phyloP scores from a whole-genome alignment of 345 rosid species.

The Erodium maritimum region DNA sequence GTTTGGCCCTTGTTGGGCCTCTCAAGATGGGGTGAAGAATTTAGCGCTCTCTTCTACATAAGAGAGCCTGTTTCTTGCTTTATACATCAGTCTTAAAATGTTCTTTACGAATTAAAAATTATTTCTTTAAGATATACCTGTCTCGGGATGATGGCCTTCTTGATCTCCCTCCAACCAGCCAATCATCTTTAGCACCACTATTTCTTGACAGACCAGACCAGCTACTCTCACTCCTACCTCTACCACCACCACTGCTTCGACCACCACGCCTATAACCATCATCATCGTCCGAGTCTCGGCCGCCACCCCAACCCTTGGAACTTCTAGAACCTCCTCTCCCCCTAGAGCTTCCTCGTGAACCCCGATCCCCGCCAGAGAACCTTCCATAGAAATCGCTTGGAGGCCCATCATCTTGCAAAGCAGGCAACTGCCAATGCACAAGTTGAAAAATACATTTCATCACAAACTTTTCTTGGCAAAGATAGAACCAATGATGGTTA shows the following conservation, averaged over 20 bases:
- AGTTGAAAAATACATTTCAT: not conserved
- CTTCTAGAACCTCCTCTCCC: conserved; percentile 43
- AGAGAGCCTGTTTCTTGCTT: too few relatives aligned
- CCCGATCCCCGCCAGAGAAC: conserved; percentile 56
- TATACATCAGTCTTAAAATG: too few relatives aligned
- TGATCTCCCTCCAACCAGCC: conserved; percentile 68
- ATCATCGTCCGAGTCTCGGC: conserved; percentile 38
- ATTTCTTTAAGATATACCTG: too few relatives aligned
- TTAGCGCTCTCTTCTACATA: too few relatives aligned
- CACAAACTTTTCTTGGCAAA: not conserved
- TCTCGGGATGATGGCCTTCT: conserved; percentile 35
- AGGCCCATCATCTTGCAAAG: conserved; percentile 91
- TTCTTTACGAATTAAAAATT: too few relatives aligned
- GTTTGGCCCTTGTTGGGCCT: too few relatives aligned
- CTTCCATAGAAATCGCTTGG: conserved; percentile 66
- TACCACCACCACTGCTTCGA: conserved; percentile 19
- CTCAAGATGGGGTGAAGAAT: too few relatives aligned
- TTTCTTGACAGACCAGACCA: conserved; percentile 46
- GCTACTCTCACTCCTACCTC: conserved; percentile 28
- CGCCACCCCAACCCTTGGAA: conserved; percentile 56
- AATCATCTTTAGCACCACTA: conserved; percentile 37
- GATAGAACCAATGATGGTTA: not conserved
- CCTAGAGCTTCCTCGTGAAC: conserved; percentile 41
- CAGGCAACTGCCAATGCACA: conserved; percentile 86
- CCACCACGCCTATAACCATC: conserved; percentile 11